phyloP scores from a whole-genome alignment of 2,329 filamentous ascomycete genomes.

The Ophiostoma australiae region DNA sequence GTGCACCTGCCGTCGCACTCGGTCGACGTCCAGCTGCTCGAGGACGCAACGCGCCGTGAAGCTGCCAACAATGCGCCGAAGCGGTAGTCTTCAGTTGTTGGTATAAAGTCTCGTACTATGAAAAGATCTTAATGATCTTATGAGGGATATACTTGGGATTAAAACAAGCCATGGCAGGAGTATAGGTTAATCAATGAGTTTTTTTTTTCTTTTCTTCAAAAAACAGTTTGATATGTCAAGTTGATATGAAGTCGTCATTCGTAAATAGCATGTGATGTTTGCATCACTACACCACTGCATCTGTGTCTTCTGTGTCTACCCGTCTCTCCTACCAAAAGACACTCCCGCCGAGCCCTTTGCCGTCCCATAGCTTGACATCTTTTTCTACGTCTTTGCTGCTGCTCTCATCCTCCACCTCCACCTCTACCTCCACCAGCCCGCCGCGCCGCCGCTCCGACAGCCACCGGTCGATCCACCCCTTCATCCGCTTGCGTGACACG shows the following conservation, averaged over 20 bases:
- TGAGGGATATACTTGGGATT: too few relatives aligned
- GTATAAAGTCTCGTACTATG: neutral
- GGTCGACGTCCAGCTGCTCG: slow-evolving; percentile 79
- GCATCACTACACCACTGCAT: too few relatives aligned
- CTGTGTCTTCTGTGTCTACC: too few relatives aligned
- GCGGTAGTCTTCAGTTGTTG: slow-evolving; percentile 10
- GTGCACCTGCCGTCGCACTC: slow-evolving; percentile 78
- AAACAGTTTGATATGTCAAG: neutral
- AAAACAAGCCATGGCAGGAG: too few relatives aligned
- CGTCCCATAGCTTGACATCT: slow-evolving; percentile 41
- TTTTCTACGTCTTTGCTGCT: slow-evolving; percentile 27
- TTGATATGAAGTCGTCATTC: neutral
- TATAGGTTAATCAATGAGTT: too few relatives aligned
- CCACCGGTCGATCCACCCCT: slow-evolving; percentile 61
- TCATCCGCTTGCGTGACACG: slow-evolving; percentile 54
- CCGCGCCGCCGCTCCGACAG: slow-evolving; percentile 52
- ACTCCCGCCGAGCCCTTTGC: slow-evolving; percentile 39
- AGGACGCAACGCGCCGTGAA: slow-evolving; percentile 83
- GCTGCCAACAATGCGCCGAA: slow-evolving; percentile 55
- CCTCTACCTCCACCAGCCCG: slow-evolving; percentile 46
- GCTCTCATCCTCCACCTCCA: slow-evolving; percentile 37
- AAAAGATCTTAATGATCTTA: too few relatives aligned
- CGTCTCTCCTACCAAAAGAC: slow-evolving; percentile 37
- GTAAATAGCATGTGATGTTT: neutral
- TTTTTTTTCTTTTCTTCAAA: neutral